Percentiles rank a stretch among this genome's conserved stretches.
phyloP scores from a whole-genome alignment of 176 grass and related monocot species.

The Hsuehochloa calcarea region DNA sequence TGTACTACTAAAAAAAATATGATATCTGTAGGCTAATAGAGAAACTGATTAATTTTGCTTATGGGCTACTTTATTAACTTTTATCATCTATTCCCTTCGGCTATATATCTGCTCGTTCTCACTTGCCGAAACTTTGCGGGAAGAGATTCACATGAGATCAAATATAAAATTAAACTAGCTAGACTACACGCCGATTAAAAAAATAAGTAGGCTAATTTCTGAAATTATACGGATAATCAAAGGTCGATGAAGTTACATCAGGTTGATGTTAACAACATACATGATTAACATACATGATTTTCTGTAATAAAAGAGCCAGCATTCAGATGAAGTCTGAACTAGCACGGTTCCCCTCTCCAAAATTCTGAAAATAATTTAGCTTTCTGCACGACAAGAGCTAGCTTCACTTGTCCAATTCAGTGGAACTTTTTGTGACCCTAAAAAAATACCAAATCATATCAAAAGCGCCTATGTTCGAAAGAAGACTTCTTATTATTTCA shows the following conservation, averaged over 20 bases:
- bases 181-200: no score
- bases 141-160: no score
- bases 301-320: background rate
- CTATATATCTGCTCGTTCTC: no score
- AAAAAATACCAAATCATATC: background rate
- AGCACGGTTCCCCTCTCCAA: background rate
- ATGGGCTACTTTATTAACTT: no score
- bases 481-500: background rate
- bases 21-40: no score
- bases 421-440: background rate
- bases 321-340: background rate
- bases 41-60: no score
- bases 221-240: background rate
- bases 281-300: background rate
- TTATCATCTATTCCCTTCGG: no score
- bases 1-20: no score
- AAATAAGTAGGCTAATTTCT: no score
- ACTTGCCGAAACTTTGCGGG: no score
- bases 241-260: background rate
- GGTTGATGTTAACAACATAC: background rate
- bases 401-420: background rate
- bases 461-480: background rate
- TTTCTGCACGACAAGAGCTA: background rate
- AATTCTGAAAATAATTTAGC: background rate
- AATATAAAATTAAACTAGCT: no score